Evolutionary conservation across 2,329 filamentous ascomycete species (phyloP).

Genomic region (Paraphaeosphaeria minitans): DNA sequence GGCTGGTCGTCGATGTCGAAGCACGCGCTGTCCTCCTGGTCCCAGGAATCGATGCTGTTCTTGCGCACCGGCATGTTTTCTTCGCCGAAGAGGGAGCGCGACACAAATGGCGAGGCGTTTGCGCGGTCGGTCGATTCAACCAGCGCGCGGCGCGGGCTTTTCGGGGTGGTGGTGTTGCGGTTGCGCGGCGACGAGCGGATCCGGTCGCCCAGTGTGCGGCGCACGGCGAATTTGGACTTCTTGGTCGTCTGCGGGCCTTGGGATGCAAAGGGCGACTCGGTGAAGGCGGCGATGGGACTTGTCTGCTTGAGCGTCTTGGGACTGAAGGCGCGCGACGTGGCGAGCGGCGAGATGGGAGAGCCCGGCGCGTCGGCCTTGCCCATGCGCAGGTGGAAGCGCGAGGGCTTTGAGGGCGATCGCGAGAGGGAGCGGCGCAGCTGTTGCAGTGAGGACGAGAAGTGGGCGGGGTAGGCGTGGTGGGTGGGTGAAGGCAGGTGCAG

Average conservation of each 20-base stretch:
- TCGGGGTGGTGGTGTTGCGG: slow-evolving; percentile 64
- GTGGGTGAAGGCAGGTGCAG: slow-evolving; percentile 87
- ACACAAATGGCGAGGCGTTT: slow-evolving; percentile 65
- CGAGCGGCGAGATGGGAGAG: slow-evolving; percentile 52
- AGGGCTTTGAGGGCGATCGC: slow-evolving; percentile 84
- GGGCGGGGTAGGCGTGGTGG: slow-evolving; percentile 69
- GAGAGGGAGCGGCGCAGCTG: slow-evolving; percentile 87
- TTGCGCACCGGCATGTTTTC: slow-evolving; percentile 48
- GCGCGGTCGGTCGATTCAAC: slow-evolving; percentile 72
- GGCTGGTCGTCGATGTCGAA: slow-evolving; percentile 51
- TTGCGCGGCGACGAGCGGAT: slow-evolving; percentile 66
- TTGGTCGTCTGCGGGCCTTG: slow-evolving; percentile 66
- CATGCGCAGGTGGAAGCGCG: slow-evolving; percentile 69
- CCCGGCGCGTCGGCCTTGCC: slow-evolving; percentile 43
- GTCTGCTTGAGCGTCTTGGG: slow-evolving; percentile 53
- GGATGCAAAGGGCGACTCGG: slow-evolving; percentile 61
- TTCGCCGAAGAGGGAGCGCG: slow-evolving; percentile 55
- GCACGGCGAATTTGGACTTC: slow-evolving; percentile 57
- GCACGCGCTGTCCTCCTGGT: slow-evolving; percentile 50
- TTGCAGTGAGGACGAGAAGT: slow-evolving; percentile 72
- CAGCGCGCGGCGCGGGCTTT: slow-evolving; percentile 79
- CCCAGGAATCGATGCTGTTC: slow-evolving; percentile 36
- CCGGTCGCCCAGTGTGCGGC: slow-evolving; percentile 52
- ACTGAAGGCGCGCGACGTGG: slow-evolving; percentile 53
- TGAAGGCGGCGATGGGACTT: slow-evolving; percentile 56